Evolutionary conservation across 768 basidiomycete genomes (phyloP), one percentile per base, ranked within the genome.

Genomic region (Boletus huronensis): DNA sequence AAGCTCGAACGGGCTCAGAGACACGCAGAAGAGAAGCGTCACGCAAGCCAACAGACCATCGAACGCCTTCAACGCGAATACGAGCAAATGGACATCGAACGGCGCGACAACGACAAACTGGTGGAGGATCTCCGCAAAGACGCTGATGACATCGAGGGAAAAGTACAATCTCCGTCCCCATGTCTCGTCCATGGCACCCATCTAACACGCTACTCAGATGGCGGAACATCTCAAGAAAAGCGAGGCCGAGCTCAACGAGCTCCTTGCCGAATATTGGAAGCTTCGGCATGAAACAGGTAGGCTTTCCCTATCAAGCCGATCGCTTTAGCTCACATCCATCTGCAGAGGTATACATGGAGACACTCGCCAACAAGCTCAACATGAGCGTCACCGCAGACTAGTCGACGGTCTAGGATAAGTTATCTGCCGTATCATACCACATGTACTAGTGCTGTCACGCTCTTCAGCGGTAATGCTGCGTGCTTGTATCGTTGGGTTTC

Each of bases 321-420:
- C 32, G 23, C 29, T 31, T 48, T 32, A 9, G 44, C 46, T 58
- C 44, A 61, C 29, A 6, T 34, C 52, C 51, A 40, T 52, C 43
- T 29, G 21, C 58, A 91, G 90, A 90, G 67, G 80, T 90, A 2
- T 93, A 90, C 63, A 91, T 92, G 90, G 90, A 90, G 69, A 90
- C 86, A 0, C 74, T 92, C 26, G 87, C 89, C 4, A 88, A 88
- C 70, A 88, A 89, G 61, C 75, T 93, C 41, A 88, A 87, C 49
- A 77, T 89, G 79, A 74, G 67, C 48, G 77, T 77, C 36, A 54
- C 60, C 31, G 64, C 69, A 3, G 67, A 65, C 19, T 68, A 64
- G 48, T 14, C 25, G 6, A 26, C 39, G 0, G 6, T 11, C 13
- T n/a, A 38, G 39, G 50, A 38, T 55, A 54, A 67, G 35, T 65